Base-by-base conservation (phyloP, 495 filamentous ascomycete genomes). In the Hypoxylon intermedium region DNA sequence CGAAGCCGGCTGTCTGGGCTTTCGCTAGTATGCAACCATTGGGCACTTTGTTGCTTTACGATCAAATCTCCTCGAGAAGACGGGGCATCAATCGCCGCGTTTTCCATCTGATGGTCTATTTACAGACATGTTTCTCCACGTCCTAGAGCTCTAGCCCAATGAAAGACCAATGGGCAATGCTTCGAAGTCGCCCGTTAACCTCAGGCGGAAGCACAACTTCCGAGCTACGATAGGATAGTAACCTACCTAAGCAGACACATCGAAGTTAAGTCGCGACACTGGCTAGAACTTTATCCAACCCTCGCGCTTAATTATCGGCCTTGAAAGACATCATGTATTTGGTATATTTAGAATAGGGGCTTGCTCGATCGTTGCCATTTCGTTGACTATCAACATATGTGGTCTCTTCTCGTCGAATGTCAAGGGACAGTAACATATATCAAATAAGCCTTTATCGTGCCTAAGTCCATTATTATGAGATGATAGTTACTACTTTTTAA, bases 301-400 rank as follows among this genome's bases (percentile, higher is more conserved):
- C 28, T 49, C 47, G n/a, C n/a, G n/a, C n/a, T n/a, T n/a, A n/a
- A n/a, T n/a, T n/a, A 68, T n/a, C 68, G 52, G 1, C 65, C 67
- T 16, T 62, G 68, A 16, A 68, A 65, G 46, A 60, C 68, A 6
- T 59, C 66, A n/a, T n/a, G n/a, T n/a, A n/a, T n/a, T n/a, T n/a
- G n/a, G n/a, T n/a, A n/a, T n/a, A n/a, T n/a, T n/a, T n/a, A n/a
- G n/a, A n/a, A n/a, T n/a, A n/a, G n/a, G n/a, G n/a, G n/a, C n/a
- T n/a, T n/a, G n/a, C n/a, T n/a, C n/a, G n/a, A n/a, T n/a, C n/a
- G n/a, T n/a, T n/a, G n/a, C n/a, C n/a, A n/a, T n/a, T n/a, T n/a
- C n/a, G n/a, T n/a, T n/a, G n/a, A n/a, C n/a, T n/a, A n/a, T n/a
- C n/a, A n/a, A n/a, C n/a, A n/a, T n/a, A n/a, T n/a, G n/a, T n/a